Conservation (phyloP, 2,329 filamentous ascomycete genomes). For the Aspergillus melleus region DNA sequence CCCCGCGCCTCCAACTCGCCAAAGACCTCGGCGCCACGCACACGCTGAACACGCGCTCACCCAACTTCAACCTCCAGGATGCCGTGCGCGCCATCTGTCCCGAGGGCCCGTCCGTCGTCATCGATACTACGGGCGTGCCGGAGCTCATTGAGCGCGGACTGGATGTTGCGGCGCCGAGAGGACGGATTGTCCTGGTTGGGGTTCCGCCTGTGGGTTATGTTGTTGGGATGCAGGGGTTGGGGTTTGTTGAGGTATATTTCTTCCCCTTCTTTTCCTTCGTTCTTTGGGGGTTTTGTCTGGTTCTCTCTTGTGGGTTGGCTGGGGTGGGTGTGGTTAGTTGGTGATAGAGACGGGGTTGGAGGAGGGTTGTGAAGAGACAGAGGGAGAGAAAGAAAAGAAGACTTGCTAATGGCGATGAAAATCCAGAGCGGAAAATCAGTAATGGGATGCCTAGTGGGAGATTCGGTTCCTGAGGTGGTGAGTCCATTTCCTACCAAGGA, state of each 20-base stretch:
- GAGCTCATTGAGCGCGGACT: slow-evolving; percentile 18
- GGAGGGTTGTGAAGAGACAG: too few species aligned
- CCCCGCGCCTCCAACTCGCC: slow-evolving; percentile 36
- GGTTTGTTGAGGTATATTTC: slow-evolving; percentile 11
- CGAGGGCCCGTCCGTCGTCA: slow-evolving; percentile 13
- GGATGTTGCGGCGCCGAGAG: slow-evolving; percentile 36
- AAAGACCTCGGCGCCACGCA: slow-evolving; percentile 42
- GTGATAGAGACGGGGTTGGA: too few species aligned
- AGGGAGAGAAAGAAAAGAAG: too few species aligned
- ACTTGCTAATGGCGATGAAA: neutral
- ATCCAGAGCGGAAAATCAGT: neutral
- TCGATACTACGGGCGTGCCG: slow-evolving; percentile 22
- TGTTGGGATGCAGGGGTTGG: neutral
- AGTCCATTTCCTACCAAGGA: neutral
- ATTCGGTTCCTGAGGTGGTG: neutral
- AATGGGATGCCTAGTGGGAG: neutral
- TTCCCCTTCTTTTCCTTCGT: neutral
- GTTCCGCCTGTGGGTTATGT: slow-evolving; percentile 41
- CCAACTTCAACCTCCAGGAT: slow-evolving; percentile 6
- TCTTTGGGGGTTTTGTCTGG: too few species aligned
- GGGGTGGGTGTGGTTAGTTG: too few species aligned
- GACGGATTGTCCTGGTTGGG: slow-evolving; percentile 53
- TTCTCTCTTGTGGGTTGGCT: too few species aligned
- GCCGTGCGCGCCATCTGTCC: slow-evolving; percentile 7
- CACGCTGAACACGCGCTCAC: slow-evolving; percentile 34